Evolutionary conservation across 192 early-diverging fungal genomes (phyloP), one percentile per base, ranked within the genome.

Genomic region (Lunasporangiospora selenospora): DNA sequence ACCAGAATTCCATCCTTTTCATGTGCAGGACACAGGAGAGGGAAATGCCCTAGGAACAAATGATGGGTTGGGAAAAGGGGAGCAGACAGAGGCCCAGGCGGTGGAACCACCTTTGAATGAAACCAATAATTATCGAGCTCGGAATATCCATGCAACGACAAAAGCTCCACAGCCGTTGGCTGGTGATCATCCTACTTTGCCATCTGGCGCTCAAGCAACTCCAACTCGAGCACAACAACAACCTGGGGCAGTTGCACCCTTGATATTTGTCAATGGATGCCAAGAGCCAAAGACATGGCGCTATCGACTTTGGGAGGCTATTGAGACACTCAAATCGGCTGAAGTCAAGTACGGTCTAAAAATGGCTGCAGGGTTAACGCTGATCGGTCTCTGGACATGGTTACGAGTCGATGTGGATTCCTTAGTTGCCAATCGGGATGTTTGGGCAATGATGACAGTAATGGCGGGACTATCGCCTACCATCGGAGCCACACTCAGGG

Each of bases 291-390:
- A 47, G 33, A 33, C 56, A 12, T n/a, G 21, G 19, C 76, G 76
- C 10, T 81, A 76, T 46, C 24, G 10, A 3, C 10, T 78, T 11
- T 81, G 80, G 80, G 18, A 40, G 16, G 29, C 40, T 7, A 8
- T 70, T 0, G 76, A 75, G 18, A 53, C 47, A 6, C 15, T 71
- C 5, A 61, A 39, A 21, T 56, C 65, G 10, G 75, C 76, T 46
- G 76, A 81, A 10, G 66, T 75, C 31, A 75, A 71, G 29, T 81
- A 71, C 52, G 62, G 57, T 1, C 34, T 81, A 10, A 81, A 81
- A 47, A 81, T 81, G 80, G 80, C 76, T 0, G 15, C 53, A 1
- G 76, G 62, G 3, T 66, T 81, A 2, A 49, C 52, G 1, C 34
- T 75, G 10, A 37, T 81, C 3, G 59, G 65, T 19, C 26, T 78